Percentiles rank a stretch among this genome's conserved stretches.
These are phyloP conservation scores for Penicillium hordei DNA, from an alignment of 2,329 filamentous ascomycete genomes.

Conservation along the genomic window DNA sequence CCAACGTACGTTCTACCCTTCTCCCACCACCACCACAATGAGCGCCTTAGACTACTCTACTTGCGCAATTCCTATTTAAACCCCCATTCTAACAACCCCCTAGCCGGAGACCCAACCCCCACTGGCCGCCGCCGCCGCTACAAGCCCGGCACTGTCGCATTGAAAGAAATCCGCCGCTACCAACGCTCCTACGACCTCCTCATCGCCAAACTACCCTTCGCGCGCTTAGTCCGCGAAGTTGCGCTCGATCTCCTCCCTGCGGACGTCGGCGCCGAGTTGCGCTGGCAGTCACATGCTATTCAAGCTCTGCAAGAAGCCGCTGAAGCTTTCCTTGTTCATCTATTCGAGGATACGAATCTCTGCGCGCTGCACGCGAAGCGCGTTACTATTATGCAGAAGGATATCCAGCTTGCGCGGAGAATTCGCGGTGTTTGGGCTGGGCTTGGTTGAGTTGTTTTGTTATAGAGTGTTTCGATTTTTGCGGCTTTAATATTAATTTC, in stretches of 20 bases:
- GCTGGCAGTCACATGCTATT: slow-evolving; percentile 96
- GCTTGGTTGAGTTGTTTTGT: slow-evolving; percentile 48
- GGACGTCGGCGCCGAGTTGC: slow-evolving; percentile 64
- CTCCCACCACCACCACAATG: no score
- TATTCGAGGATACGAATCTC: slow-evolving; percentile 96
- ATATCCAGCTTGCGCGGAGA: slow-evolving; percentile 85
- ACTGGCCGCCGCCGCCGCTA: slow-evolving; percentile 63
- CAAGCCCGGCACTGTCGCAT: slow-evolving; percentile 76
- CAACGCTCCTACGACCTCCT: slow-evolving; percentile 88
- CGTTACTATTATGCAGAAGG: slow-evolving; percentile 97
- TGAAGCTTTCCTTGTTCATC: slow-evolving; percentile 92
- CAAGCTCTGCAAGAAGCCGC: slow-evolving; percentile 89
- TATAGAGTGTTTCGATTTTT: neutral
- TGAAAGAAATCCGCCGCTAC: slow-evolving; percentile 88
- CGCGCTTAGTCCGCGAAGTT: slow-evolving; percentile 53
- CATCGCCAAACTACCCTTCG: slow-evolving; percentile 60
- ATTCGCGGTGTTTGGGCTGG: slow-evolving; percentile 78
- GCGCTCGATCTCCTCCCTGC: slow-evolving; percentile 60
- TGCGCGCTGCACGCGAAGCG: slow-evolving; percentile 96
- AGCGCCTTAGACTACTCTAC: neutral
- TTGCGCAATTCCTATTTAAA: neutral
- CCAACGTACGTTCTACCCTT: slow-evolving; percentile 36
- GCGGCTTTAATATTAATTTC: slow-evolving; percentile 12
- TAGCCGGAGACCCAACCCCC: slow-evolving; percentile 73
- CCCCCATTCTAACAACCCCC: slow-evolving; percentile 13